Evolutionary conservation across 139 green algal genomes (phyloP).

Genomic region (Klebsormidium nitens): DNA sequence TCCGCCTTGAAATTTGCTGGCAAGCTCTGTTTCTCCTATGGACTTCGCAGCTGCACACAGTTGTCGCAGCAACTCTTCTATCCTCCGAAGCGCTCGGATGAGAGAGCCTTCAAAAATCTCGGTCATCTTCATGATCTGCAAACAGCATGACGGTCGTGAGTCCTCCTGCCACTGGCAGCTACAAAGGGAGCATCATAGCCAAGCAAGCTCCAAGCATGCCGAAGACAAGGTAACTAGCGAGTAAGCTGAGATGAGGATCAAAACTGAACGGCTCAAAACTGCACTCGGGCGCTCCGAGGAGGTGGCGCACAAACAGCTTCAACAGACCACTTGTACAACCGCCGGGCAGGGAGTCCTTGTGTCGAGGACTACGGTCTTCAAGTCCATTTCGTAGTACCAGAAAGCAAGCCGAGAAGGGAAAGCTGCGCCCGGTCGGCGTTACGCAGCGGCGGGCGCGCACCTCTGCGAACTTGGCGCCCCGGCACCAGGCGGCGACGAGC

Average conservation of each 20-base stretch:
- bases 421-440: too few relatives aligned
- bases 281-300: background rate
- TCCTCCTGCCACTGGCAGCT: background rate
- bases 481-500: conserved; percentile 67
- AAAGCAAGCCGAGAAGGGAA: too few relatives aligned
- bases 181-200: background rate
- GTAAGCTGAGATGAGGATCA: background rate
- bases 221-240: background rate
- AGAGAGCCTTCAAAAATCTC: conserved; percentile 91
- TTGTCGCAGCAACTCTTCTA: conserved; percentile 91
- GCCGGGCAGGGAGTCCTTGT: background rate
- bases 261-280: background rate
- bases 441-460: too few relatives aligned
- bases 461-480: conserved; percentile 58
- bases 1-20: conserved; percentile 61
- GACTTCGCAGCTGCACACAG: conserved; percentile 61
- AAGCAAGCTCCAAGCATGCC: background rate
- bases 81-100: conserved; percentile 70
- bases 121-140: conserved; percentile 45
- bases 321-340: background rate
- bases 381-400: too few relatives aligned
- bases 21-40: conserved; percentile 68
- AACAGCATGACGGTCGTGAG: background rate
- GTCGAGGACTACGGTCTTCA: too few relatives aligned
- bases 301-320: background rate